Evolutionary conservation across 1,284 basidiomycete species (phyloP).

Genomic region (Lentinus polychrous): DNA sequence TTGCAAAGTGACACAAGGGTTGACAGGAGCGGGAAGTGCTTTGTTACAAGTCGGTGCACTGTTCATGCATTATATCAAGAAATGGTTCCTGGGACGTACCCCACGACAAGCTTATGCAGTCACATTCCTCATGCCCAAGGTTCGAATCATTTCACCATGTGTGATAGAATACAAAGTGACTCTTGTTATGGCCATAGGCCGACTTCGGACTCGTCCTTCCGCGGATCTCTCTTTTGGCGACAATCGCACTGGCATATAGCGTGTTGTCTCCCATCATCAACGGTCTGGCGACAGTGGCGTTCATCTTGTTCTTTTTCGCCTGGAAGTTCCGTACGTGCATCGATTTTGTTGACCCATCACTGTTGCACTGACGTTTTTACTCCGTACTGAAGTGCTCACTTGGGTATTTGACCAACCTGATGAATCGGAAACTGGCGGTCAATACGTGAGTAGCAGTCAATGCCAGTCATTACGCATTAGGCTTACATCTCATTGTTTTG

Average conservation of each 20-base stretch:
- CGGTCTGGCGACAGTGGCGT: conserved; percentile 58
- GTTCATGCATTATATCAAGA: conserved; percentile 61
- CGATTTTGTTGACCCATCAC: not conserved
- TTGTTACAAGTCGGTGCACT: conserved; percentile 60
- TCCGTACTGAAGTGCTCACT: conserved; percentile 31
- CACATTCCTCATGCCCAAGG: conserved; percentile 26
- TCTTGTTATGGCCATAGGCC: conserved; percentile 13
- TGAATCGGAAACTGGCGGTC: conserved; percentile 36
- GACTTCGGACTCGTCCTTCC: conserved; percentile 48
- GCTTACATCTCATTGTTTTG: conserved; percentile 20
- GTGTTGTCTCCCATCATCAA: conserved; percentile 72
- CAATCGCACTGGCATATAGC: conserved; percentile 58
- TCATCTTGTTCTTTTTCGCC: conserved; percentile 55
- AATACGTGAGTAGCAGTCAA: conserved; percentile 26
- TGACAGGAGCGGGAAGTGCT: conserved; percentile 49
- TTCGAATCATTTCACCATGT: not conserved
- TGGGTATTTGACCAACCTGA: conserved; percentile 56
- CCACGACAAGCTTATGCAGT: conserved; percentile 40
- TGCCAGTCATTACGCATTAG: no score
- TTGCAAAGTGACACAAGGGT: conserved; percentile 38
- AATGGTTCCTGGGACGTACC: conserved; percentile 46
- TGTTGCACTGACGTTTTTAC: not conserved
- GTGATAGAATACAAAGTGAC: not conserved
- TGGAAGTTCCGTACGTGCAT: conserved; percentile 52
- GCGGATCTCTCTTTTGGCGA: conserved; percentile 38